These are phyloP conservation scores for Lactifluus hygrophoroides DNA, from an alignment of 768 basidiomycete genomes.

Conservation along the genomic window DNA sequence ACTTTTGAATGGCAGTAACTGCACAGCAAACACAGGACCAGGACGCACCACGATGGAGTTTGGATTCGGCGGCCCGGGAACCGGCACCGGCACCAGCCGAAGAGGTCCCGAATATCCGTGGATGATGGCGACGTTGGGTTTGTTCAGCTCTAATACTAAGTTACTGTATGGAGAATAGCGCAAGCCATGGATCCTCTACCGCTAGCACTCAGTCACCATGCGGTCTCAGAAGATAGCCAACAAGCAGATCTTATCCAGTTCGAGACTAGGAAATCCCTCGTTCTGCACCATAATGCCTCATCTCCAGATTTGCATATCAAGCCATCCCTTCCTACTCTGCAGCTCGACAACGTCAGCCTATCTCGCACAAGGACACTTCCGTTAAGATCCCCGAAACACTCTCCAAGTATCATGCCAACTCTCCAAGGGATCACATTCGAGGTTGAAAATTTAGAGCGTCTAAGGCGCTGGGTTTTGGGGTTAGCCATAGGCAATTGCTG, in stretches of 20 bases:
- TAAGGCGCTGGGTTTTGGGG: conserved; percentile 61
- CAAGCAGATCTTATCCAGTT: neutral
- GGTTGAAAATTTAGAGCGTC: conserved; percentile 35
- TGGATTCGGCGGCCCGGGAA: neutral
- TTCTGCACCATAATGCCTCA: conserved; percentile 14
- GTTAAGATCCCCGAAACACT: conserved; percentile 26
- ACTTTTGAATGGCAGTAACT: neutral
- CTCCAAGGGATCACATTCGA: conserved; percentile 39
- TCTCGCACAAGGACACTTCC: conserved; percentile 29
- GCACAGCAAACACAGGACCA: too few species aligned
- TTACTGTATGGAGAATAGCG: conserved; percentile 1
- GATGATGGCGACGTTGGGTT: neutral
- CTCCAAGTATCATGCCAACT: conserved; percentile 9
- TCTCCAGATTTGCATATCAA: conserved; percentile 21
- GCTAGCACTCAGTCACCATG: neutral
- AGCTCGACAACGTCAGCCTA: neutral
- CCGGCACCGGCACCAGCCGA: neutral
- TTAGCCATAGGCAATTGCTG: conserved; percentile 50
- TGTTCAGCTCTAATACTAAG: neutral
- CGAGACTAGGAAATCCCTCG: neutral
- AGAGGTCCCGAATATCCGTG: neutral
- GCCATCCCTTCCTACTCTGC: conserved; percentile 5
- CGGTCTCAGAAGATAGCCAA: neutral
- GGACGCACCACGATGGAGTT: too few species aligned
- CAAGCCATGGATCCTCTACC: neutral